Percentiles rank a stretch among this genome's conserved stretches.
These are phyloP conservation scores for Micromonas pusilla DNA, from an alignment of 139 green algal genomes.

Conservation along the genomic window DNA sequence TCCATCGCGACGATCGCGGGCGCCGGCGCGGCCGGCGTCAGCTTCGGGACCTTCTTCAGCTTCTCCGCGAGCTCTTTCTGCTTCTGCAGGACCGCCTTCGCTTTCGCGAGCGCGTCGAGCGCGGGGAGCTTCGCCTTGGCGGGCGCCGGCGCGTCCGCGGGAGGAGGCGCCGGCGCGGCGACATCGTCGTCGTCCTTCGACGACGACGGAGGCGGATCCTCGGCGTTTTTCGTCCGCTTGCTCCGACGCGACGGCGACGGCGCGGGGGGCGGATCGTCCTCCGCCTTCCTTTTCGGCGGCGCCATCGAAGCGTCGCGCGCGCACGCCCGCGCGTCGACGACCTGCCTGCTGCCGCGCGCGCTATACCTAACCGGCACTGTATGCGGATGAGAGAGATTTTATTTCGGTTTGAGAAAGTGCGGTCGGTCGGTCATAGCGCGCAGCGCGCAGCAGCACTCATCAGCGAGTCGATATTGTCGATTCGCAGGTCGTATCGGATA, in stretches of 20 bases:
- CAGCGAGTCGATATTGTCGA: too few species aligned
- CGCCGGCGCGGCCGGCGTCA: too few species aligned
- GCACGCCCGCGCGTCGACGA: not conserved
- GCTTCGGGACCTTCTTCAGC: not conserved
- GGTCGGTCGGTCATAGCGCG: too few species aligned
- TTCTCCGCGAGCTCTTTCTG: not conserved
- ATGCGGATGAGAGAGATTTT: too few species aligned
- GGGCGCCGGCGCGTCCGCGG: not conserved
- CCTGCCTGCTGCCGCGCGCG: too few species aligned
- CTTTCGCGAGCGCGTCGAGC: not conserved
- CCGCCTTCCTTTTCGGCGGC: not conserved
- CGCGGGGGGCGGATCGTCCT: not conserved
- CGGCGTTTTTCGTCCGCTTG: not conserved
- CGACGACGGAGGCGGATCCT: too few species aligned
- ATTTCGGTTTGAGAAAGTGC: too few species aligned
- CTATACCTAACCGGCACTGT: too few species aligned
- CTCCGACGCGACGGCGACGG: not conserved
- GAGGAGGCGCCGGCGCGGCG: too few species aligned
- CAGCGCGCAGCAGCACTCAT: too few species aligned
- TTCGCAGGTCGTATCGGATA: too few species aligned
- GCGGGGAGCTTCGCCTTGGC: not conserved
- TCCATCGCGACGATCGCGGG: not conserved
- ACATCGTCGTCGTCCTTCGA: not conserved
- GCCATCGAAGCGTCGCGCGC: not conserved
- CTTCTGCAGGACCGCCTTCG: not conserved